Evolutionary conservation across 1,284 basidiomycete species (phyloP), one percentile per base, ranked within the genome.

Genomic region (Coniferiporia sulphurascens): DNA sequence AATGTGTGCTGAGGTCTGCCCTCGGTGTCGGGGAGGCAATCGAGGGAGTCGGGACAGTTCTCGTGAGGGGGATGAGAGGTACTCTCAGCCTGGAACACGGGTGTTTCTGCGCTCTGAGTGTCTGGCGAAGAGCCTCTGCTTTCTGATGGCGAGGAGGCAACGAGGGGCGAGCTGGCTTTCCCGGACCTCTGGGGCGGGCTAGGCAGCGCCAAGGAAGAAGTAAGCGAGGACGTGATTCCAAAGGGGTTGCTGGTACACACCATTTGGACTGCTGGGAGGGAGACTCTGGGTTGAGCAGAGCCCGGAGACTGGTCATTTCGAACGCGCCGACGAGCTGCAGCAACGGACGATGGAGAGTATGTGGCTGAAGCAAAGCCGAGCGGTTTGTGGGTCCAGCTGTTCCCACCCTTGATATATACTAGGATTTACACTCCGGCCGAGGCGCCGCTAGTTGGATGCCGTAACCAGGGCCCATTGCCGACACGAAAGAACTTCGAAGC

Each of bases 1-100:
- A 91, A 79, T 5, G 89, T 91, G 66, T 91, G 88, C 63, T 90
- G 87, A 55, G 88, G 88, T 63, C 87, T 77, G 48, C 83, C 86
- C 62, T 84, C 80, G 41, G 89, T 88, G 68, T 91, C 85, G 43
- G 87, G 86, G 43, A 91, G 78, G 71, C 88, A 91, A 48, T 79
- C 79, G 46, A 91, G 78, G 51, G 84, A 84, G 69, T 90, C 83
- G 51, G 88, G 88, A 66, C 88, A 91, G 68, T 87, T 80, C 22
- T 82, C 82, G 69, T 91, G 89, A 19, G 78, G 74, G 63, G 79
- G 75, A 68, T 88, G 86, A 22, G 59, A 49, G 19, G 21, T 21
- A 35, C 61, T 58, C 19, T 45, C 27, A 48, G 61, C 22, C 35
- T 13, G 48, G 32, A 48, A 34, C 38, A 1, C 15, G 21, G n/a